These are phyloP conservation scores for Backusella psychrophila DNA, from an alignment of 192 early-diverging fungal genomes.

Conservation along the genomic window DNA sequence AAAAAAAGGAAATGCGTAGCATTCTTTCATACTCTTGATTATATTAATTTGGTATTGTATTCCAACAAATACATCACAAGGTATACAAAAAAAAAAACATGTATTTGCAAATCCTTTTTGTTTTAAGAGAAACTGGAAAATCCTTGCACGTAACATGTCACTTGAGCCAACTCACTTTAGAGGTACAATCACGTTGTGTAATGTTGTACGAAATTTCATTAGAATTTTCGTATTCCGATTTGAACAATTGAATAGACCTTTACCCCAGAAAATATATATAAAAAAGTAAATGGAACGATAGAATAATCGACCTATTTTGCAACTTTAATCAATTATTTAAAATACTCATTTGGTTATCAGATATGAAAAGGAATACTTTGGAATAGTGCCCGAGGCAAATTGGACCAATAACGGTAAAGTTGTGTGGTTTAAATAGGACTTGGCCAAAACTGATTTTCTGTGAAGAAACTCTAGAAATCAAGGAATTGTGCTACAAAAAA, in stretches of 20 bases:
- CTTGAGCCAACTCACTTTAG: not conserved
- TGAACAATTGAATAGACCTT: not conserved
- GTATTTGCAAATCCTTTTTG: not conserved
- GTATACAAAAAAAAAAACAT: not conserved
- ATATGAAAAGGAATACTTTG: too few relatives aligned
- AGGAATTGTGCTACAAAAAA: slow-evolving; percentile 3
- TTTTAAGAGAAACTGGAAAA: not conserved
- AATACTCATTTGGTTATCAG: too few relatives aligned
- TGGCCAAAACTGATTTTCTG: not conserved
- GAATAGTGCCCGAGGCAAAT: not conserved
- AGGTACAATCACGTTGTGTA: not conserved
- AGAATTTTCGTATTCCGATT: not conserved
- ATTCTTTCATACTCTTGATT: not conserved
- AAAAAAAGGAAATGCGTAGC: not conserved
- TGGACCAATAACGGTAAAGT: not conserved
- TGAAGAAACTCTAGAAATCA: not conserved
- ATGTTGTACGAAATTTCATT: not conserved
- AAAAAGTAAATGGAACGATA: not conserved
- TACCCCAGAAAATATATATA: not conserved
- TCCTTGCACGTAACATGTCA: not conserved
- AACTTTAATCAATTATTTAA: not conserved
- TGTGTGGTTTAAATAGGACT: slow-evolving; percentile 1
- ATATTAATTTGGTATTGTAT: not conserved
- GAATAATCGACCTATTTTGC: not conserved
- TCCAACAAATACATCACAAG: not conserved